Evolutionary conservation across 2,329 filamentous ascomycete genomes (phyloP), one percentile per base, ranked within the genome.

Genomic region (Apiospora malaysiana): DNA sequence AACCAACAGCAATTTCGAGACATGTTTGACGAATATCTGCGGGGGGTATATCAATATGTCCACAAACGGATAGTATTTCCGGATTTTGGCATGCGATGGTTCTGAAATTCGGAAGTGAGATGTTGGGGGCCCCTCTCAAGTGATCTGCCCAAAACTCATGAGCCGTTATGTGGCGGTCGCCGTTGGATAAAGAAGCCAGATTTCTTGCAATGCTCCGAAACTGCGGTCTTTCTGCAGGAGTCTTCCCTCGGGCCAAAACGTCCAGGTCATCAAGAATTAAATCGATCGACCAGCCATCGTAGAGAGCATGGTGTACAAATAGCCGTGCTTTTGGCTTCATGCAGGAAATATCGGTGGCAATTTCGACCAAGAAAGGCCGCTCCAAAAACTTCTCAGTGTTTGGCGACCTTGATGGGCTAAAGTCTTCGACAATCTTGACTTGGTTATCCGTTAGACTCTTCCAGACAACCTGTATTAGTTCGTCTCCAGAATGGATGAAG

Each of bases 251-350:
- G 0, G 92, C 76, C 1, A 92, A 25, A 40, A 74, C 77, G 4
- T 87, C 84, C 5, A 97, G 82, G 78, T 97, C 94, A 37, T 86
- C 82, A 18, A 93, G 75, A 0, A 97, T 81, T 42, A 95, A 83
- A 68, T 97, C 92, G 77, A 94, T 87, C 0, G 94, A 95, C 95
- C 95, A 98, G n/a, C 94, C 95, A 79, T 98, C 95, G 77, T 97
- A 98, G 0, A 97, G 79, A 0, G 93, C 90, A 80, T 98, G 95
- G 78, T 97, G 94, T 0, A 97, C 83, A 16, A 75, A 91, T 85
- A 63, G 93, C 69, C 14, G 2, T 78, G 70, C 66, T 73, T 70
- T 5, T 77, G 68, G 23, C 74, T 23, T 9, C 68, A 43, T 10
- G 69, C 51, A 4, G 43, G 3, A 6, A 71, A 16, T 63, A 10